These are phyloP conservation scores for Thermomucor indicae-seudaticae DNA, from an alignment of 371 early-diverging fungal species.

Conservation along the genomic window DNA sequence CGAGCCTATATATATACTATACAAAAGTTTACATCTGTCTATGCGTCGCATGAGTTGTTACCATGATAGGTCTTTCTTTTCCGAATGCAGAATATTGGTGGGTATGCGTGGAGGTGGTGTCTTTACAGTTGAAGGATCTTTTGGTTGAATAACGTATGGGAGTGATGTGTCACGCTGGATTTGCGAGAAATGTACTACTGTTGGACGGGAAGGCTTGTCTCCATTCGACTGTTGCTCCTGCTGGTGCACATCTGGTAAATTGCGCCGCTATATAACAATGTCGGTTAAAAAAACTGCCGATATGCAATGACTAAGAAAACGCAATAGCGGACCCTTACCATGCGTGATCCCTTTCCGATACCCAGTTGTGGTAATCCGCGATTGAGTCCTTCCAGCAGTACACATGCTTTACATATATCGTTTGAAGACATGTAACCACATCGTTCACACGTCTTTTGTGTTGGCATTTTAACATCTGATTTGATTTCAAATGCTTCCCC, in stretches of 20 bases:
- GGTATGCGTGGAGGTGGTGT: constrained; percentile 44
- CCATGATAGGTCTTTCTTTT: constrained; percentile 37
- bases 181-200: constrained; percentile 37
- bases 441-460: constrained; percentile 70
- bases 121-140: constrained; percentile 31
- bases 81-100: constrained; percentile 21
- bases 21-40: neutral
- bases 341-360: constrained; percentile 42
- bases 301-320: neutral
- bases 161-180: constrained; percentile 35
- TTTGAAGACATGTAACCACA: constrained; percentile 96
- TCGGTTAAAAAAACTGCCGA: neutral
- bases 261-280: constrained; percentile 20
- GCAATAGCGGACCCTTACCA: constrained; percentile 22
- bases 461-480: constrained; percentile 64
- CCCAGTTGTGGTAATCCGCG: constrained; percentile 77
- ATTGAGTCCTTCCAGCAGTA: constrained; percentile 91
- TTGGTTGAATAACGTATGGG: constrained; percentile 24
- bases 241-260: constrained; percentile 11
- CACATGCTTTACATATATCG: constrained; percentile 91
- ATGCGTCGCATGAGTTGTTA: constrained; percentile 7
- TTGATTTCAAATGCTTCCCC: constrained; percentile 88
- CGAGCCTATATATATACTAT: too few relatives aligned
- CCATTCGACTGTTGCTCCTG: constrained; percentile 2
- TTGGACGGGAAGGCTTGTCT: neutral